Evolutionary conservation across 2,329 filamentous ascomycete species (phyloP), one percentile per base, ranked within the genome.

Genomic region (Leptographium flavum): DNA sequence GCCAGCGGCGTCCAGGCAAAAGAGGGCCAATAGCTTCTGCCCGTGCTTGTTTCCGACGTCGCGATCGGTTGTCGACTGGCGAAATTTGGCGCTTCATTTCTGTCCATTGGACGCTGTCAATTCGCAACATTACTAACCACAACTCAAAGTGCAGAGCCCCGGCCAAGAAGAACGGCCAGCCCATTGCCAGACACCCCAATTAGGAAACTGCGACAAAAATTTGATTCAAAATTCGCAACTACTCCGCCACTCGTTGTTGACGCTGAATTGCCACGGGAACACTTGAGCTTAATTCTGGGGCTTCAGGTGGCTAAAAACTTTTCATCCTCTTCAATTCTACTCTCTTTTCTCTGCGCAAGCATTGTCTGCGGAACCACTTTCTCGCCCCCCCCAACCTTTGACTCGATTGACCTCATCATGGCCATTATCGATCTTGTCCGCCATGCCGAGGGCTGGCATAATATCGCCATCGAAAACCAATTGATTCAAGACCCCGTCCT

Each of bases 401-500:
- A 8, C 27, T 28, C 19, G 11, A 5, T 14, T 27, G 4, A 23
- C 13, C 27, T 22, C 48, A 41, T 14, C 30, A 53, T 53, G 51
- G 51, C 47, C 15, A 17, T 53, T 44, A 33, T 84, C 52, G 76
- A 83, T 60, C 68, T 82, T 52, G 74, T 87, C 55, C 81, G 83
- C 62, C 82, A 87, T 60, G 82, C 80, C 13, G 70, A 86, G 64
- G 87, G 86, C 63, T 77, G 75, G 58, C 88, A 94, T 71, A 94
- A 94, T 62, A 73, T 92, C 57, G 69, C 57, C 51, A 56, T 67
- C 23, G 80, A 73, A 50, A 86, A 88, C 63, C 81, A 88, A 58
- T 57, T 65, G 49, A 67, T 94, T 35, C 79, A 60, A n/a, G 88
- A 95, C 57, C 87, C 88, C 2, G 67, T 76, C 48, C 73, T 94